Conservation (phyloP, 805 yeast species). For the Myxozyma sirexii region DNA sequence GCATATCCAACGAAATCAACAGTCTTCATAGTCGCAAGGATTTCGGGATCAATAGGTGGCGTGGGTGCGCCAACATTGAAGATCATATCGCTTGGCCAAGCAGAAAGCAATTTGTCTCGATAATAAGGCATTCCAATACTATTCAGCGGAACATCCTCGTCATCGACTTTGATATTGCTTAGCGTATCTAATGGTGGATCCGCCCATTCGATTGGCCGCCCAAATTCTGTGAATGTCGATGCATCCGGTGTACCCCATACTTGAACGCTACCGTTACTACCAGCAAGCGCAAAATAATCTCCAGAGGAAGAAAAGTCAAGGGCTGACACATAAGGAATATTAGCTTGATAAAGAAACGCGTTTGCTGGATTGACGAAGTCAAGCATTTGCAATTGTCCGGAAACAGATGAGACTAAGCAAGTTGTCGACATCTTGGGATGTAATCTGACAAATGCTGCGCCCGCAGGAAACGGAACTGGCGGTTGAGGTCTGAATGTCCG, state of each 20-base stretch:
- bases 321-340: constrained; percentile 50
- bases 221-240: constrained; percentile 49
- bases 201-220: constrained; percentile 60
- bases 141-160: constrained; percentile 55
- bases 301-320: constrained; percentile 70
- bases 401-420: constrained; percentile 68
- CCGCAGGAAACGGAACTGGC: constrained; percentile 86
- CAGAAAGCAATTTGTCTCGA: constrained; percentile 71
- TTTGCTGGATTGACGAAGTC: constrained; percentile 80
- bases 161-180: constrained; percentile 14
- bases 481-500: constrained; percentile 69
- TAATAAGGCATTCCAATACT: constrained; percentile 86
- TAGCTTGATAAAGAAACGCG: constrained; percentile 67
- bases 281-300: constrained; percentile 72
- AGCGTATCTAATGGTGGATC: constrained; percentile 39
- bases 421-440: constrained; percentile 87
- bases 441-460: constrained; percentile 79
- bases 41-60: constrained; percentile 52
- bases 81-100: constrained; percentile 69
- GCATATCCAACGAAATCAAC: constrained; percentile 48
- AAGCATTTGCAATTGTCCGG: constrained; percentile 83
- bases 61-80: constrained; percentile 70
- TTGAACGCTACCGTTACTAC: constrained; percentile 62
- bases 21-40: constrained; percentile 46
- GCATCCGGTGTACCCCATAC: constrained; percentile 63